Evolutionary conservation across 75 land plant species (phyloP), one percentile per base, ranked within the genome.

Genomic region (Picea glauca): DNA sequence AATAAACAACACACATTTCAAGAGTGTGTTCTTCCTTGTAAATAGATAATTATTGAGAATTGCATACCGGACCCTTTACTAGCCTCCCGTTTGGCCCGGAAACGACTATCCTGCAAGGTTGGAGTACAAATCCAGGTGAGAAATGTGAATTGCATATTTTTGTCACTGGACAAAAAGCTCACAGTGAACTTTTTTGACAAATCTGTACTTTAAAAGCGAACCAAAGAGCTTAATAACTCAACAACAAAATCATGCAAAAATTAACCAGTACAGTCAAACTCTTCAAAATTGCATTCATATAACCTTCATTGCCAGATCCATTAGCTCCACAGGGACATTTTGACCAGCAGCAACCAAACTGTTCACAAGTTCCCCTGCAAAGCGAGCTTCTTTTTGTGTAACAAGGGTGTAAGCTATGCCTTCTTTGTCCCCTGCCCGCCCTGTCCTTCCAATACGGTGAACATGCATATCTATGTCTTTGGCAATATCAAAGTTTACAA

Each of bases 221-320:
- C 11, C 18, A 17, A 68, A 20, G 20, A 70, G 11, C 56, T 50
- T 50, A 50, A 50, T 6, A 62, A 21, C 21, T 21, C 20, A 4
- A 78, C 76, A 57, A n/a, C 73, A 76, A n/a, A 59, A 31, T 14
- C 32, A 23, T 72, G 17, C 74, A 72, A 13, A 20, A 3, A 75
- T 32, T 35, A 75, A n/a, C 76, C 13, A 32, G 8, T 23, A 57
- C 50, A 75, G 23, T n/a, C 76, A 13, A n/a, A 76, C 15, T 50
- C 0, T n/a, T 57, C 20, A n/a, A n/a, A 58, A 26, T 50, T 17
- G 2, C 0, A 13, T 21, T 57, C 21, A 2, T 26, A 17, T 68
- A 79, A 94, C 99, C 98, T 97, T 97, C 99, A 97, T 97, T 57
- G 99, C 99, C 77, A 97, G 94, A 84, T 94, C 96, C 90, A 87